phyloP scores from a whole-genome alignment of 345 rosid genomes.

The Balakata baccata region DNA sequence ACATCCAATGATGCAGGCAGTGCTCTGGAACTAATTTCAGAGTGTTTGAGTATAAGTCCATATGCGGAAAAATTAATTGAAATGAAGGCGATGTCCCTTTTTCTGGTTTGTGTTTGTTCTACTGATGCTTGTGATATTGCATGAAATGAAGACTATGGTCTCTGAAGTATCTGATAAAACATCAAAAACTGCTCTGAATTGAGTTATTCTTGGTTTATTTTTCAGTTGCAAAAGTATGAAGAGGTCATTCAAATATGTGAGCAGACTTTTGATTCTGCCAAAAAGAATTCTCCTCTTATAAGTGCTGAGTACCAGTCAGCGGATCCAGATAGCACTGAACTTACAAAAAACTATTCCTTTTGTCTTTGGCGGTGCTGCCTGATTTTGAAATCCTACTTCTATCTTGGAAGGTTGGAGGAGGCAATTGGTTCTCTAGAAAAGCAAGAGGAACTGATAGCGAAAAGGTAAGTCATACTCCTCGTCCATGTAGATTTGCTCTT shows the following conservation, averaged over 20 bases:
- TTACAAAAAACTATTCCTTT: constrained; percentile 41
- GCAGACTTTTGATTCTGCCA: constrained; percentile 71
- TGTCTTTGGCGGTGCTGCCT: constrained; percentile 64
- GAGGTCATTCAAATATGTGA: constrained; percentile 81
- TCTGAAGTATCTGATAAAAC: constrained; percentile 5
- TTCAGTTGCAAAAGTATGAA: constrained; percentile 78
- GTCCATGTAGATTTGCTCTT: background rate
- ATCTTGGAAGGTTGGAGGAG: constrained; percentile 88
- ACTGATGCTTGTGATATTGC: background rate
- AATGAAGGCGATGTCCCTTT: constrained; percentile 80
- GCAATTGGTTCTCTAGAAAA: constrained; percentile 67
- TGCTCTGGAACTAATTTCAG: constrained; percentile 64
- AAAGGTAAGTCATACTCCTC: constrained; percentile 35
- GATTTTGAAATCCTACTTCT: constrained; percentile 69
- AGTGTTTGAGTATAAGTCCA: constrained; percentile 60
- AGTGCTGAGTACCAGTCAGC: constrained; percentile 26
- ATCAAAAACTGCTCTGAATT: background rate
- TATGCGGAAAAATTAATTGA: constrained; percentile 71
- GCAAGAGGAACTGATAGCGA: constrained; percentile 44
- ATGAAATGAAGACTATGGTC: background rate
- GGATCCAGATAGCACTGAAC: constrained; percentile 39
- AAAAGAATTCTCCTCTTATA: constrained; percentile 47
- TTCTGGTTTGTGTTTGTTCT: constrained; percentile 49
- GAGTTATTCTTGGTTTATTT: constrained; percentile 27
- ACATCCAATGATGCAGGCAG: constrained; percentile 47